A percentile compares a stretch with the other conserved stretches of the same genome.
Conservation (phyloP, 768 basidiomycete genomes). For the Gyrodon lividus region DNA sequence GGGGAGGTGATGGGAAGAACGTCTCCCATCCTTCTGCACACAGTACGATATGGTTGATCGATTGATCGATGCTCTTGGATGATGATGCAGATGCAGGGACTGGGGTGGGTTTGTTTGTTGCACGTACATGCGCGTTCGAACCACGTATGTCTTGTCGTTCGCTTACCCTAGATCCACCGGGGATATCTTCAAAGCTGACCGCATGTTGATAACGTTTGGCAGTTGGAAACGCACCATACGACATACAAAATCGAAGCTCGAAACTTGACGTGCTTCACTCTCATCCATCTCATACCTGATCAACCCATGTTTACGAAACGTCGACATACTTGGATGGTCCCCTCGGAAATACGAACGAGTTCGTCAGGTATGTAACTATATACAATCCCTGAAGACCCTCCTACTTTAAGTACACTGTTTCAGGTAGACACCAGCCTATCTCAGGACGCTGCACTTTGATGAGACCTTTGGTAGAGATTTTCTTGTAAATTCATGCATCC, state of each 20-base stretch:
- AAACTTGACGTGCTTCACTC: not conserved
- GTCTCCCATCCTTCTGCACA: conserved; percentile 4
- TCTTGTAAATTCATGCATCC: not conserved
- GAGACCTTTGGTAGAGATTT: not conserved
- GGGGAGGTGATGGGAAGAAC: conserved; percentile 19
- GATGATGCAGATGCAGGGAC: not conserved
- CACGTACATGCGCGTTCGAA: too few relatives aligned
- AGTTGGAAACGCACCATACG: not conserved
- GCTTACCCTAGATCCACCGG: conserved; percentile 12
- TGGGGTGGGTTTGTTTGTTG: too few relatives aligned
- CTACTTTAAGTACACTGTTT: not conserved
- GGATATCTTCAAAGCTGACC: not conserved
- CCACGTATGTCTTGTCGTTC: too few relatives aligned
- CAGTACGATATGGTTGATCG: not conserved
- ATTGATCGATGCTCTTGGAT: not conserved
- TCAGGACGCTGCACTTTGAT: not conserved
- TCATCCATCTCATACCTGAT: not conserved
- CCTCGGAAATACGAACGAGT: not conserved
- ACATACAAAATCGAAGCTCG: conserved; percentile 4
- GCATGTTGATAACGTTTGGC: not conserved
- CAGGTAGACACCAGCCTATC: not conserved
- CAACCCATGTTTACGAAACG: not conserved
- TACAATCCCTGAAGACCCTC: not conserved
- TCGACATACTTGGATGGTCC: not conserved
- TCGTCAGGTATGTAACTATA: not conserved